A percentile compares a stretch with the other conserved stretches of the same genome.
Evolutionary conservation across 129 eudicot species (phyloP).

Genomic region (Cynara cardunculus): DNA sequence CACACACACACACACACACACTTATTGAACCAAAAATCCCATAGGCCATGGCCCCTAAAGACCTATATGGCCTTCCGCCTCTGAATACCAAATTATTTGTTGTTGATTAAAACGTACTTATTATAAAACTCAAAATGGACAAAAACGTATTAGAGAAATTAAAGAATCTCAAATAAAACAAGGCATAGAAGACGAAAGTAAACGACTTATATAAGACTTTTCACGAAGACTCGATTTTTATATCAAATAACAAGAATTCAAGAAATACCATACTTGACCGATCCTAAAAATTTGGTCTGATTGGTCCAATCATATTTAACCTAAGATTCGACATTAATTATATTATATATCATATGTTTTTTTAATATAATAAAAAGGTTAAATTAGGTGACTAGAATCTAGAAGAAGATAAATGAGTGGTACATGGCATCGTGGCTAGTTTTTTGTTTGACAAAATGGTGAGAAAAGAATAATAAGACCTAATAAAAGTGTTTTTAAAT

Average conservation of each 20-base stretch:
- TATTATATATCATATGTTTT: too few relatives aligned
- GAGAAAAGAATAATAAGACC: not conserved
- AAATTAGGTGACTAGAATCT: not conserved
- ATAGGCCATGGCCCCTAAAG: too few relatives aligned
- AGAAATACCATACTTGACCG: not conserved
- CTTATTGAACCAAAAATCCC: too few relatives aligned
- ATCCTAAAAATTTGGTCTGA: not conserved
- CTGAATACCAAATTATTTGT: too few relatives aligned
- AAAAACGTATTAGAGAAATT: not conserved
- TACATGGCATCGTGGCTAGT: not conserved
- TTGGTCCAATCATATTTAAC: not conserved
- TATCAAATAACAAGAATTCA: not conserved
- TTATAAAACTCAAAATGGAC: not conserved
- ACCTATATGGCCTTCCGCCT: too few relatives aligned
- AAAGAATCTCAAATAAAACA: not conserved
- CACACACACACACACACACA: too few relatives aligned
- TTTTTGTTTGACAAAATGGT: not conserved
- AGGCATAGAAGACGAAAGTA: not conserved
- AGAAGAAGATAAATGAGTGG: not conserved
- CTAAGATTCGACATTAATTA: not conserved
- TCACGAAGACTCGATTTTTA: not conserved
- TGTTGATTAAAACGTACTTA: not conserved
- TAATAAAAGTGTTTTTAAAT: not conserved
- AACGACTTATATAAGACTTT: not conserved
- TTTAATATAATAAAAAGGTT: not conserved